phyloP scores from a whole-genome alignment of 2,329 filamentous ascomycete species.

The Cordyceps fumosorosea region DNA sequence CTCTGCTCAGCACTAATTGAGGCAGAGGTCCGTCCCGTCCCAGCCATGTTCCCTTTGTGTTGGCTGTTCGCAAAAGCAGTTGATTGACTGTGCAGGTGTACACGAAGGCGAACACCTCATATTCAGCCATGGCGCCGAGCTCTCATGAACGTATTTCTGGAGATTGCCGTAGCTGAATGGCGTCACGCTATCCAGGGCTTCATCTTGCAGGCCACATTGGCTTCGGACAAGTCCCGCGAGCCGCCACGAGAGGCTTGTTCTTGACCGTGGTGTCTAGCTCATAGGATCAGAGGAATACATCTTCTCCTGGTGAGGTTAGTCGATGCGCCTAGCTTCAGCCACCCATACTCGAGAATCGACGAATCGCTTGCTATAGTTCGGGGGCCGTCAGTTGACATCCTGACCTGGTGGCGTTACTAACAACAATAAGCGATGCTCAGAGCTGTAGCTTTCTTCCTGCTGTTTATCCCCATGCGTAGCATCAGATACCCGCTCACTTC shows the following conservation, averaged over 20 bases:
- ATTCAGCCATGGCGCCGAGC: not conserved
- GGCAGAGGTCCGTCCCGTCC: too few species aligned
- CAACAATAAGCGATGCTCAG: not conserved
- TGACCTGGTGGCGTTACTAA: not conserved
- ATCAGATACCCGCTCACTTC: not conserved
- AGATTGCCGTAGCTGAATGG: not conserved
- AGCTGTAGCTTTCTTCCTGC: not conserved
- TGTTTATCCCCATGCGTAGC: not conserved
- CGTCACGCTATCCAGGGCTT: not conserved
- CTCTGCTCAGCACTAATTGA: too few species aligned
- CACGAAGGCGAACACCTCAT: not conserved
- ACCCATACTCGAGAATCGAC: not conserved
- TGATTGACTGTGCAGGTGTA: too few species aligned
- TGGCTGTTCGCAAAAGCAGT: too few species aligned
- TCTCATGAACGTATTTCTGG: not conserved
- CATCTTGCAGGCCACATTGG: not conserved
- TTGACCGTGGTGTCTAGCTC: not conserved
- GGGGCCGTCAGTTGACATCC: not conserved
- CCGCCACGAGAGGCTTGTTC: not conserved
- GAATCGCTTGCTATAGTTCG: too few species aligned
- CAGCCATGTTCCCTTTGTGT: too few species aligned
- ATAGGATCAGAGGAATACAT: not conserved
- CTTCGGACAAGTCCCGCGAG: not conserved
- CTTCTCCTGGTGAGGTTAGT: not conserved
- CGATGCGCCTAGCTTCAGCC: not conserved